These are phyloP conservation scores for Logfia minima DNA, from an alignment of 129 eudicot species.

Conservation along the genomic window DNA sequence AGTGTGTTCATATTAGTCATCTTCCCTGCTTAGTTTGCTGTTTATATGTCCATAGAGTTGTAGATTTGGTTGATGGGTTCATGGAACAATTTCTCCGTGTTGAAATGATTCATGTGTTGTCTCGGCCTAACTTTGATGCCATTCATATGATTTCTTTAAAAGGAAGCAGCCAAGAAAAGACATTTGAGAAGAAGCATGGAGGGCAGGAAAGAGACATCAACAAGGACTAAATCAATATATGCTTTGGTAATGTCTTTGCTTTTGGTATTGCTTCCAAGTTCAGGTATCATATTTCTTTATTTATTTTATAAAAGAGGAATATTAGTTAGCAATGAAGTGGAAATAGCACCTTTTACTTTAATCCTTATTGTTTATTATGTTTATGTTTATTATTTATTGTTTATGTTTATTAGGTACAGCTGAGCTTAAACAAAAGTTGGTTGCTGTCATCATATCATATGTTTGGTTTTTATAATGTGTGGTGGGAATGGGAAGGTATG, in stretches of 20 bases:
- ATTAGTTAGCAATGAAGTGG: conserved; percentile 35
- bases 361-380: neutral
- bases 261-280: conserved; percentile 28
- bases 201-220: neutral
- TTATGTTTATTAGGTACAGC: conserved; percentile 20
- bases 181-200: neutral
- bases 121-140: neutral
- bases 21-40: neutral
- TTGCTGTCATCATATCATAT: conserved; percentile 21
- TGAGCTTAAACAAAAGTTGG: conserved; percentile 21
- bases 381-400: neutral
- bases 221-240: conserved; percentile 11
- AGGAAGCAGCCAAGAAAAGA: conserved; percentile 17
- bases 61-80: no score
- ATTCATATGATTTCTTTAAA: neutral
- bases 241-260: conserved; percentile 14
- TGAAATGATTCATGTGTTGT: neutral
- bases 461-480: conserved; percentile 10
- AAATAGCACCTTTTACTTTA: conserved; percentile 28
- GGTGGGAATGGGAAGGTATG: conserved; percentile 23
- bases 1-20: neutral
- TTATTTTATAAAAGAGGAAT: conserved; percentile 5
- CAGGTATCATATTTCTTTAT: conserved; percentile 14
- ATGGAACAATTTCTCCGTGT: neutral
- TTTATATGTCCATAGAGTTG: no score